These are phyloP conservation scores for Prunella vulgaris DNA, from an alignment of 257 asterid genomes.

Conservation along the genomic window DNA sequence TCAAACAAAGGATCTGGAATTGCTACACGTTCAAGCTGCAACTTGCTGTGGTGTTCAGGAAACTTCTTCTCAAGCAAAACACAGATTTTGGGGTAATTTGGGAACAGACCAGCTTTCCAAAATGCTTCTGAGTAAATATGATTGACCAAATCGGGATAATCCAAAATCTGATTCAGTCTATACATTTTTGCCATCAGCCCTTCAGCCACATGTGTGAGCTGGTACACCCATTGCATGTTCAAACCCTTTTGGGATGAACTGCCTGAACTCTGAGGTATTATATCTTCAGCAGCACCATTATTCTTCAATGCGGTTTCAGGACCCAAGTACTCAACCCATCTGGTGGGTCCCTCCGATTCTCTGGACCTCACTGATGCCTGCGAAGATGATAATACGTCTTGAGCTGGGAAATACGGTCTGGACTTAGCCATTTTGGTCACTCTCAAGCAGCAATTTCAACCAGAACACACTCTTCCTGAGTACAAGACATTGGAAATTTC, in stretches of 20 bases:
- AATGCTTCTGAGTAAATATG: constrained; percentile 85
- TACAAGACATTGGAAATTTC: constrained; percentile 1
- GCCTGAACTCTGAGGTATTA: constrained; percentile 39
- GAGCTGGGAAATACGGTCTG: constrained; percentile 61
- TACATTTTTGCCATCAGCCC: constrained; percentile 98
- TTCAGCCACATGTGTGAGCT: constrained; percentile 94
- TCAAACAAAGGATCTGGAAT: constrained; percentile 10
- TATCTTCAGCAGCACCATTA: constrained; percentile 55
- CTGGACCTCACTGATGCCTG: constrained; percentile 61
- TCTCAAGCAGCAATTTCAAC: constrained; percentile 24
- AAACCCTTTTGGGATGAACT: constrained; percentile 69
- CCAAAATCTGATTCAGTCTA: constrained; percentile 88
- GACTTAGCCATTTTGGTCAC: constrained; percentile 60
- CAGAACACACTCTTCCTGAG: constrained; percentile 35
- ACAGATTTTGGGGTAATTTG: constrained; percentile 88
- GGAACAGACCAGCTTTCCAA: constrained; percentile 96
- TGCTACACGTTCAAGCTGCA: constrained; percentile 94
- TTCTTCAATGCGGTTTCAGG: constrained; percentile 53
- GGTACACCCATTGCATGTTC: constrained; percentile 96
- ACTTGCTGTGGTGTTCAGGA: constrained; percentile 94
- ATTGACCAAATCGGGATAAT: constrained; percentile 76
- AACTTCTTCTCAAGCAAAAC: constrained; percentile 82
- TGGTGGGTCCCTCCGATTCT: constrained; percentile 83
- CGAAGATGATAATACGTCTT: constrained; percentile 59
- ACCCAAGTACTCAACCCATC: constrained; percentile 97